These are phyloP conservation scores for Cubamyces lactineus DNA, from an alignment of 768 basidiomycete genomes.

Conservation along the genomic window DNA sequence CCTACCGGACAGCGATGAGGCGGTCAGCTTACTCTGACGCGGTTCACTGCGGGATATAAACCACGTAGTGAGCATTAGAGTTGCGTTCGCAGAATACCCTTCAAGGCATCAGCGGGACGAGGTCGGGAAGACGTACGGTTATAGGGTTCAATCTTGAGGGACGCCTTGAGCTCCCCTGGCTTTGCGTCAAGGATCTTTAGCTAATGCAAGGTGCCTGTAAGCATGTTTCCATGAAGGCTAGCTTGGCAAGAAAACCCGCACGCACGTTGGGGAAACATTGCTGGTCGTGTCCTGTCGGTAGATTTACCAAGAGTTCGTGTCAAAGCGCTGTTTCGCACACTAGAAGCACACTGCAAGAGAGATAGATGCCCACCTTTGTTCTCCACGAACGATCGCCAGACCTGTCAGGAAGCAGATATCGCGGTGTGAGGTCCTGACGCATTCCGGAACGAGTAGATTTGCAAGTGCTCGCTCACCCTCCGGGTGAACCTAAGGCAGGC, in stretches of 20 bases:
- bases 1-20: background rate
- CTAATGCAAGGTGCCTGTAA: conserved; percentile 39
- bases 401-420: conserved; percentile 43
- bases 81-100: background rate
- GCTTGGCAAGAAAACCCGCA: conserved; percentile 1
- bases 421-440: background rate
- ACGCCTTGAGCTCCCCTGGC: conserved; percentile 74
- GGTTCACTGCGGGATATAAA: conserved; percentile 58
- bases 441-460: background rate
- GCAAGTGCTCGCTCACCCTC: conserved; percentile 43
- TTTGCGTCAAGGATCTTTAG: conserved; percentile 64
- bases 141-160: conserved; percentile 72
- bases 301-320: conserved; percentile 13
- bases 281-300: conserved; percentile 68
- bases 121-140: conserved; percentile 50
- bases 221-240: background rate
- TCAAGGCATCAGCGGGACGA: background rate
- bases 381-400: conserved; percentile 81
- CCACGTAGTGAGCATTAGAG: background rate
- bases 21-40: conserved; percentile 62
- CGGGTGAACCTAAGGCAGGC: conserved; percentile 75
- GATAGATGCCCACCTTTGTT: conserved; percentile 55
- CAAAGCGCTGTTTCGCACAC: background rate
- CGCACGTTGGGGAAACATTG: conserved; percentile 79
- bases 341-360: background rate